phyloP scores from a whole-genome alignment of 73 alveolate genomes.

The Blepharisma japonicum region DNA sequence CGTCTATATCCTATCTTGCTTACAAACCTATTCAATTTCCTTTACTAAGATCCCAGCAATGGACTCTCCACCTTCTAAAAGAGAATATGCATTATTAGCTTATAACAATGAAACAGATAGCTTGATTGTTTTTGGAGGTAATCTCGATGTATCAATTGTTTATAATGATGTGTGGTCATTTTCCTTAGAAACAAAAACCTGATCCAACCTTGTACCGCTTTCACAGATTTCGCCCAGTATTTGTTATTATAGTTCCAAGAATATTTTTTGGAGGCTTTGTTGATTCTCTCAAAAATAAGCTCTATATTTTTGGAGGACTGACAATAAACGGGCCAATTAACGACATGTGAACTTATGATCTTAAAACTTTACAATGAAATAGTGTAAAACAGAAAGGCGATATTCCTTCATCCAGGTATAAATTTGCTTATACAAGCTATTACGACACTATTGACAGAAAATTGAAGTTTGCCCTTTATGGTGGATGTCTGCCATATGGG shows the following conservation, averaged over 20 bases:
- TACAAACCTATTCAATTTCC: not conserved
- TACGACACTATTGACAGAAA: not conserved
- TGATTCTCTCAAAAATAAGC: not conserved
- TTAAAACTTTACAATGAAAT: not conserved
- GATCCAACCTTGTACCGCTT: not conserved
- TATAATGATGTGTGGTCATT: not conserved
- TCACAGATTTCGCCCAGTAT: not conserved
- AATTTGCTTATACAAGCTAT: not conserved
- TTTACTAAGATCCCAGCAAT: not conserved
- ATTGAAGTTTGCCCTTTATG: not conserved
- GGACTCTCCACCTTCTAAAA: not conserved
- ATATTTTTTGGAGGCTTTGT: not conserved
- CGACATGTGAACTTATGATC: not conserved
- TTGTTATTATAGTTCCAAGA: not conserved
- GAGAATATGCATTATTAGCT: not conserved
- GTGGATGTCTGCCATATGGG: not conserved
- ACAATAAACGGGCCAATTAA: not conserved
- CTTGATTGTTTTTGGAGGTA: not conserved
- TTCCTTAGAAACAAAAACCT: not conserved
- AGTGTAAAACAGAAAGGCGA: not conserved
- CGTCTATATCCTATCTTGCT: not conserved
- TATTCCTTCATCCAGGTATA: not conserved
- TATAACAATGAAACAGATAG: not conserved
- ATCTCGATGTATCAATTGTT: not conserved
- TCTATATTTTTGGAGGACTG: slow-evolving; percentile 17